phyloP scores from a whole-genome alignment of 352 stramenopile genomes.

The Globisporangium ultimum region DNA sequence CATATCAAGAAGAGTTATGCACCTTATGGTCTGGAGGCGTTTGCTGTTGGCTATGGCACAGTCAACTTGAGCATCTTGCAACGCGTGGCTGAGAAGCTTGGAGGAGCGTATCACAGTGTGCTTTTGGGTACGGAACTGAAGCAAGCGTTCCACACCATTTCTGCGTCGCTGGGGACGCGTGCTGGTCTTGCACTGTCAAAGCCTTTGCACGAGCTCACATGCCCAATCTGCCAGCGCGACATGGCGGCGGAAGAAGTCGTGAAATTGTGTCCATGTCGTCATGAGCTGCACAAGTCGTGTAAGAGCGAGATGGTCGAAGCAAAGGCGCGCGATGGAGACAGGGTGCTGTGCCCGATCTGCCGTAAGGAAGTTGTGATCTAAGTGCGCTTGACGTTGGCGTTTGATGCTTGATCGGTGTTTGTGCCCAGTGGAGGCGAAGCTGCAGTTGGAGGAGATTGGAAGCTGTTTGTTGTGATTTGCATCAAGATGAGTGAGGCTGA shows the following conservation, averaged over 20 bases:
- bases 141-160: conserved; percentile 74
- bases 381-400: background rate
- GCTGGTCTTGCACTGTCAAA: conserved; percentile 55
- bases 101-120: conserved; percentile 60
- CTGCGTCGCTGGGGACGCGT: conserved; percentile 57
- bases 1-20: conserved; percentile 57
- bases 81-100: conserved; percentile 45
- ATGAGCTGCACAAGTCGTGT: conserved; percentile 52
- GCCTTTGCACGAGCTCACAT: conserved; percentile 51
- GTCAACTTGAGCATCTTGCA: conserved; percentile 65
- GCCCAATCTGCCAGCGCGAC: conserved; percentile 58
- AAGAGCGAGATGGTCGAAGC: conserved; percentile 28
- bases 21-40: conserved; percentile 57
- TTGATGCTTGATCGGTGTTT: too few species aligned
- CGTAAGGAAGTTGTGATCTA: background rate
- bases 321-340: conserved; percentile 11
- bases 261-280: conserved; percentile 36
- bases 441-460: too few species aligned
- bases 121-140: conserved; percentile 67
- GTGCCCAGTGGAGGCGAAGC: too few species aligned
- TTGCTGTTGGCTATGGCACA: conserved; percentile 65
- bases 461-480: too few species aligned
- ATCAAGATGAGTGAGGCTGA: too few species aligned
- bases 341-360: background rate
- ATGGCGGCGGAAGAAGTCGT: conserved; percentile 43